Conservation (phyloP, 441 rosid genomes). For the Mallotus repandus region DNA sequence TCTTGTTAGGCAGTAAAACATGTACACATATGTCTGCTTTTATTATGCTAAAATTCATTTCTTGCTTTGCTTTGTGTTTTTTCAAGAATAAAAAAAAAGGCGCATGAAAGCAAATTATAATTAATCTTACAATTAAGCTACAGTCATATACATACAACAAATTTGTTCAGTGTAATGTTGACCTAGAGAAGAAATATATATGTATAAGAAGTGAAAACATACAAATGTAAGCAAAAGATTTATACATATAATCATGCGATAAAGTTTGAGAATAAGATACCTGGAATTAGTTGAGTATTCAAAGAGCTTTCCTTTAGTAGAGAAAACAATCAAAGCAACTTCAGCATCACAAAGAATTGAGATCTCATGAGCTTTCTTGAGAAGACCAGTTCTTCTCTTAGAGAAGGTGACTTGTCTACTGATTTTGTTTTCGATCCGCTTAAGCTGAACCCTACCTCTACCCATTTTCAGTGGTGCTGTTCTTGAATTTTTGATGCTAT, state of each 20-base stretch:
- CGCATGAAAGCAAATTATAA: too few relatives aligned
- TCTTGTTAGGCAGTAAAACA: neutral
- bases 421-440: constrained; percentile 89
- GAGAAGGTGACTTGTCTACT: constrained; percentile 89
- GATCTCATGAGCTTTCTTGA: constrained; percentile 92
- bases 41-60: neutral
- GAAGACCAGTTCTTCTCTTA: constrained; percentile 67
- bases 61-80: neutral
- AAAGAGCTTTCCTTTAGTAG: constrained; percentile 74
- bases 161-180: too few relatives aligned
- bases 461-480: constrained; percentile 42
- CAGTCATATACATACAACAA: too few relatives aligned
- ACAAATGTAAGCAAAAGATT: neutral
- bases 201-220: neutral
- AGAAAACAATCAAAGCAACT: constrained; percentile 74
- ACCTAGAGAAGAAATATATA: too few relatives aligned
- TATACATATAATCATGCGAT: constrained; percentile 7
- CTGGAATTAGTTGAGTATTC: constrained; percentile 70
- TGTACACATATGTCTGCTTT: neutral
- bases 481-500: neutral
- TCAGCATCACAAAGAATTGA: constrained; percentile 82
- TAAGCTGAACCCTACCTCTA: constrained; percentile 83
- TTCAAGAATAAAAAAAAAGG: neutral
- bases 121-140: too few relatives aligned
- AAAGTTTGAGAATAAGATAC: constrained; percentile 27